Percentiles rank a stretch among this genome's conserved stretches.
These are phyloP conservation scores for Paratinospora sagittata DNA, from an alignment of 164 flowering plant genomes.

Conservation along the genomic window DNA sequence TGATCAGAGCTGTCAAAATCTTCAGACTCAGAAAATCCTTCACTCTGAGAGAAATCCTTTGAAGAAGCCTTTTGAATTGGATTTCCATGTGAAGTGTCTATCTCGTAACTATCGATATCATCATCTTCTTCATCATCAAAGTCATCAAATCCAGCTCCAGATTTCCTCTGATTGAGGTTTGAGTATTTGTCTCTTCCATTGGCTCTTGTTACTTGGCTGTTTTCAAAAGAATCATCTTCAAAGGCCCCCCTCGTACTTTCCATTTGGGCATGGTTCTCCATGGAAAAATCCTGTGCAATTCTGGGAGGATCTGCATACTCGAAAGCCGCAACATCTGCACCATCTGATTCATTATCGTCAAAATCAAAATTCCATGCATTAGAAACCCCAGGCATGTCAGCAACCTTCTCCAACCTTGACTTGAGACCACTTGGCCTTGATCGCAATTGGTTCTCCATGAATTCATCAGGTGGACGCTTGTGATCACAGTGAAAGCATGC, in stretches of 20 bases:
- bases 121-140: conserved; percentile 87
- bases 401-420: conserved; percentile 39
- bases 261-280: conserved; percentile 20
- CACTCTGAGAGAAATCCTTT: conserved; percentile 39
- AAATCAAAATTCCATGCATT: conserved; percentile 96
- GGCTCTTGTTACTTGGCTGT: conserved; percentile 20
- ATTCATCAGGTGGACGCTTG: conserved; percentile 87
- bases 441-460: conserved; percentile 45
- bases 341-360: conserved; percentile 97
- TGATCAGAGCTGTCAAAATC: conserved; percentile 25
- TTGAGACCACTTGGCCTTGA: conserved; percentile 37
- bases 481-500: conserved; percentile 92
- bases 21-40: conserved; percentile 46
- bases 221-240: conserved; percentile 27
- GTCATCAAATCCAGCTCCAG: conserved; percentile 73
- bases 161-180: conserved; percentile 23
- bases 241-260: conserved; percentile 23
- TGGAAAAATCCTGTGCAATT: conserved; percentile 32
- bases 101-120: conserved; percentile 77
- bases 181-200: conserved; percentile 28
- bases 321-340: conserved; percentile 97
- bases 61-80: conserved; percentile 26
- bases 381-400: conserved; percentile 40
- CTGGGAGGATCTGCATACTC: conserved; percentile 84
- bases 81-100: conserved; percentile 38